Base-by-base conservation (phyloP, 805 yeast species). In the Komagataella kurtzmanii region DNA sequence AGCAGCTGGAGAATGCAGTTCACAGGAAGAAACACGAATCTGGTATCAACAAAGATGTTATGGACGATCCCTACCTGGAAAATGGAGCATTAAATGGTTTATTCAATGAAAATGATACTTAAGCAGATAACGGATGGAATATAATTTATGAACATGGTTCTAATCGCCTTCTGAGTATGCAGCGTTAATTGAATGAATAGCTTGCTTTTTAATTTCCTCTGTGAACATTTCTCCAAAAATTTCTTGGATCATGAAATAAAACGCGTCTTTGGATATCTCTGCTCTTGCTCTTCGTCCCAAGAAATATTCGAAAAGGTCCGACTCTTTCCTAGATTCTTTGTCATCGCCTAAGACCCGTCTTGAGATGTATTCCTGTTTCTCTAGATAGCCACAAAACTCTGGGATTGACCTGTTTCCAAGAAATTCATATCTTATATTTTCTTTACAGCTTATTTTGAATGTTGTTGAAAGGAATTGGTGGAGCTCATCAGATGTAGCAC, bases 31-130 rank as follows among this genome's bases (percentile, higher is more conserved):
- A 74, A 70, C 77, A 67, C 54, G 59, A 57, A 3, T 67, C 64
- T 44, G 66, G 69, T 17, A 23, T 40, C 10, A 48, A 46, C 10
- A 57, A 54, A 17, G 85, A 83, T 64, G 73, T 83, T 18, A 72
- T 83, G 75, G 83, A 81, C 63, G 88, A 83, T 62, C 88, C 88
- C n/a, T 73, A 73, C 51, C 73, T 80, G 5, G 89, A 83, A 59
- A 82, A 79, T 58, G 81, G 79, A n/a, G 84, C 86, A 2, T 66
- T 83, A 55, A 79, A 78, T 52, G 76, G 72, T 54, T 62, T 83
- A 50, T 80, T 80, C 64, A 82, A 78, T 12, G 78, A 71, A 14
- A 50, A 23, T 19, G 23, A 10, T 44, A 17, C 12, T 7, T n/a
- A 43, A 17, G 18, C n/a, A 17, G 6, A 14, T 10, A 43, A 19